Conservation (phyloP, 768 basidiomycete species). For the Lanmaoa pseudosensibilis region DNA sequence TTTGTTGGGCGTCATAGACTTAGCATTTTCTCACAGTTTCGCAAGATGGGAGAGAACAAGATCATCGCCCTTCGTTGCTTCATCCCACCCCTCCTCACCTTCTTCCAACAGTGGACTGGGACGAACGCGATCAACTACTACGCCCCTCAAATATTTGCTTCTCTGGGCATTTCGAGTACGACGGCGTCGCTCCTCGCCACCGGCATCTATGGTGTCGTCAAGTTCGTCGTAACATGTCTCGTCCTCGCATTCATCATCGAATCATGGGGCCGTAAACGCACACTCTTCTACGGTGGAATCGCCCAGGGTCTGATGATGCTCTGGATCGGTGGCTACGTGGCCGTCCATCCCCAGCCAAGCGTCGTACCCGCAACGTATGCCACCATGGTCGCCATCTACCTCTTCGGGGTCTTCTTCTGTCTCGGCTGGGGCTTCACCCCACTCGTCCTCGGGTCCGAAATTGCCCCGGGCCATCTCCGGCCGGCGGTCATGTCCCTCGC, state of each 20-base stretch:
- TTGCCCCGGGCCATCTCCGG: slow-evolving; percentile 39
- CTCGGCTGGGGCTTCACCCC: slow-evolving; percentile 36
- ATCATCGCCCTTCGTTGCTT: slow-evolving; percentile 31
- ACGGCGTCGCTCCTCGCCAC: slow-evolving; percentile 39
- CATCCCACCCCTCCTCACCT: slow-evolving; percentile 35
- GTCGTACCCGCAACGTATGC: slow-evolving; percentile 34
- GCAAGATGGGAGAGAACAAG: slow-evolving; percentile 35
- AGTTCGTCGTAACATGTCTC: slow-evolving; percentile 33
- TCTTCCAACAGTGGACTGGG: slow-evolving; percentile 43
- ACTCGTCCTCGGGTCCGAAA: slow-evolving; percentile 36
- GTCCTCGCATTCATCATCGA: slow-evolving; percentile 41
- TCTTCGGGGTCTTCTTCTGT: slow-evolving; percentile 38
- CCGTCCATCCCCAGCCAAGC: slow-evolving; percentile 27
- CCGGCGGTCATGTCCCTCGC: slow-evolving; percentile 34
- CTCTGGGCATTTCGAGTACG: slow-evolving; percentile 35
- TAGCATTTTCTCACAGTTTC: slow-evolving; percentile 28
- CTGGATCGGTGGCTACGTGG: slow-evolving; percentile 36
- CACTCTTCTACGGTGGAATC: slow-evolving; percentile 38
- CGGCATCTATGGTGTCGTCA: slow-evolving; percentile 43
- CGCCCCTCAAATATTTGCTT: slow-evolving; percentile 37
- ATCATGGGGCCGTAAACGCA: slow-evolving; percentile 39
- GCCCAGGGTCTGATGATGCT: slow-evolving; percentile 38
- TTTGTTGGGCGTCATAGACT: slow-evolving; percentile 33
- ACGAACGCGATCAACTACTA: slow-evolving; percentile 46
- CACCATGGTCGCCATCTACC: slow-evolving; percentile 38